Percentiles rank a stretch among this genome's conserved stretches.
Conservation (phyloP, 106 monocot genomes). For the Narthecium ossifragum region DNA sequence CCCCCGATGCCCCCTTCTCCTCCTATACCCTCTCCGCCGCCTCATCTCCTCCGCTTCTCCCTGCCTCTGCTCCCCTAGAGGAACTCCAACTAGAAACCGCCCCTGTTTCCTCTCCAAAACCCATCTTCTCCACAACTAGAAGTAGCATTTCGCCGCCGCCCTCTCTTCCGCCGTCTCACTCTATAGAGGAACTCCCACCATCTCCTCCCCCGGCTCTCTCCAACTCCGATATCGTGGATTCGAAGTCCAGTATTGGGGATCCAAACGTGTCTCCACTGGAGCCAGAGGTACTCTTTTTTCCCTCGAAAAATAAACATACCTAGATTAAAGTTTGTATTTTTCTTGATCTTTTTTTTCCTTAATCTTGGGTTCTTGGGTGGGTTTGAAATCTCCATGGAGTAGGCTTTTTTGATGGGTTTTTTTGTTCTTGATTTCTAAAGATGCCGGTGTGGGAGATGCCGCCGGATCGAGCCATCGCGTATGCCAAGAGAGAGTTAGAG, state of each 20-base stretch:
- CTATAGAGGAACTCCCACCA: neutral
- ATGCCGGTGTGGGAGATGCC: neutral
- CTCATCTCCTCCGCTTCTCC: neutral
- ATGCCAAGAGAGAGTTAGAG: neutral
- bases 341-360: neutral
- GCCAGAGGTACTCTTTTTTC: neutral
- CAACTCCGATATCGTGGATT: neutral
- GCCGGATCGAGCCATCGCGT: neutral
- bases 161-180: neutral
- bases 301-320: too few relatives aligned
- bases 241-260: neutral
- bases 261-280: neutral
- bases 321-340: too few relatives aligned
- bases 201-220: neutral
- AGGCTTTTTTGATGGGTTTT: neutral
- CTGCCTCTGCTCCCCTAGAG: neutral
- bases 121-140: too few relatives aligned
- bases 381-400: neutral
- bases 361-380: neutral
- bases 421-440: neutral
- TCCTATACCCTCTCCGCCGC: neutral
- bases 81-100: neutral
- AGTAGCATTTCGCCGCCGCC: neutral
- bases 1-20: neutral
- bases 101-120: neutral